Evolutionary conservation across 176 grass and related monocot genomes (phyloP), one percentile per base, ranked within the genome.

Genomic region (Raddia distichophylla): DNA sequence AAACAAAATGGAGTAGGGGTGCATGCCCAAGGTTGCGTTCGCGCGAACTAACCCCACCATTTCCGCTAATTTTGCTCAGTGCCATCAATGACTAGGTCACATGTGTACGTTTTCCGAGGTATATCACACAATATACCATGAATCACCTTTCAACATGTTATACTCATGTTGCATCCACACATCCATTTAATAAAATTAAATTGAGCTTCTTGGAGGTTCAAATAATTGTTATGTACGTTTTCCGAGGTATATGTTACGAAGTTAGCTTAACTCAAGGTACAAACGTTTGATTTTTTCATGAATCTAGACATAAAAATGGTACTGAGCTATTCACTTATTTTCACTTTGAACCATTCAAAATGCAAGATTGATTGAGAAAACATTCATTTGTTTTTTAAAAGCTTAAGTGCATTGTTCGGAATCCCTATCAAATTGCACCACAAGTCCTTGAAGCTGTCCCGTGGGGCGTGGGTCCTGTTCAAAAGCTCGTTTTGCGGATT

Each of bases 321-420:
- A 15, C 47, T 10, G 70, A 60, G 16, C 50, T 60, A 37, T 66
- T 53, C 76, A 53, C 8, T 37, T 52, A 16, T 52, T n/a, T 53
- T 34, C 64, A 66, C 8, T 53, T 53, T 66, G 10, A 50, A 54
- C 60, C 46, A n/a, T 10, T 53, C 50, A 76, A 66, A 42, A 15
- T 53, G 76, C 32, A 20, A 56, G n/a, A 67, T 52, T n/a, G 27
- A 13, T 20, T 67, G 65, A 67, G 33, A 43, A 14, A 67, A 27
- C 3, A 73, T 54, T 62, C 7, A 20, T 62, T 72, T 55, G 7
- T 49, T 83, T 84, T 34, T 3, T 60, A 40, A 22, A 69, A 64
- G 22, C 64, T 35, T 15, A 79, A 79, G 66, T 52, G 32, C 48
- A 71, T 64, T 78, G 64, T 33, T 62, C 63, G 51, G 64, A 52